These are phyloP conservation scores for Parastagonospora avenae DNA, from an alignment of 2,329 filamentous ascomycete species.

Conservation along the genomic window DNA sequence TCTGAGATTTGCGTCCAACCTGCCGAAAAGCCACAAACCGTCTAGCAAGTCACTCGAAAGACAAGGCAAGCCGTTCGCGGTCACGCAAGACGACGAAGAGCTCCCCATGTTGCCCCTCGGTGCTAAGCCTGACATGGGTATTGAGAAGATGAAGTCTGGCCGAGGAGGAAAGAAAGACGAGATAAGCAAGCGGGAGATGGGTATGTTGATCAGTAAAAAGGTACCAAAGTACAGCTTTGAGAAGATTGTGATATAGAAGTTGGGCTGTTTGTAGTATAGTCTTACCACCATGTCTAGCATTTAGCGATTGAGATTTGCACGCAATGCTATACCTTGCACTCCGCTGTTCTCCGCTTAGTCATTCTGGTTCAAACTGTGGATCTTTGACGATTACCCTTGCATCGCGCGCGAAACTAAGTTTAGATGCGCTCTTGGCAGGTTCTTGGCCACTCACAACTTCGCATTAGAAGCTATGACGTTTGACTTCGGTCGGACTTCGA, in stretches of 20 bases:
- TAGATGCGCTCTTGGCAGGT: no score
- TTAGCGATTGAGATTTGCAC: slow-evolving; percentile 1
- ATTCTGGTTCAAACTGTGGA: no score
- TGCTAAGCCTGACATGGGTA: slow-evolving; percentile 62
- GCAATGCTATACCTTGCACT: neutral
- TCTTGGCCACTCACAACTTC: no score
- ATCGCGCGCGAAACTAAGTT: no score
- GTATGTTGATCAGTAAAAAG: slow-evolving; percentile 76
- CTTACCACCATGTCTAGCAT: slow-evolving; percentile 4
- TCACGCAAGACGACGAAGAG: slow-evolving; percentile 48
- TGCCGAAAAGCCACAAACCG: slow-evolving; percentile 38
- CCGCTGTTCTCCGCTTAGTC: neutral
- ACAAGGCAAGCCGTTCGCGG: slow-evolving; percentile 56
- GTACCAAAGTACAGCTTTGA: slow-evolving; percentile 85
- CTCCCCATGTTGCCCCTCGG: slow-evolving; percentile 71
- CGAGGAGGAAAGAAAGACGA: slow-evolving; percentile 72
- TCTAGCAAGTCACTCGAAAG: slow-evolving; percentile 38
- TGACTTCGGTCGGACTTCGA: no score
- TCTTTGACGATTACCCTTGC: no score
- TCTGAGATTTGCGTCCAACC: slow-evolving; percentile 58
- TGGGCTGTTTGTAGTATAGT: neutral
- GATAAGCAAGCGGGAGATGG: slow-evolving; percentile 74
- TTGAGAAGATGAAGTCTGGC: slow-evolving; percentile 60
- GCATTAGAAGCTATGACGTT: no score
- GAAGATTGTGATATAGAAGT: slow-evolving; percentile 57